Conservation (phyloP, 2,329 filamentous ascomycete species). For the Botrytis fabae region DNA sequence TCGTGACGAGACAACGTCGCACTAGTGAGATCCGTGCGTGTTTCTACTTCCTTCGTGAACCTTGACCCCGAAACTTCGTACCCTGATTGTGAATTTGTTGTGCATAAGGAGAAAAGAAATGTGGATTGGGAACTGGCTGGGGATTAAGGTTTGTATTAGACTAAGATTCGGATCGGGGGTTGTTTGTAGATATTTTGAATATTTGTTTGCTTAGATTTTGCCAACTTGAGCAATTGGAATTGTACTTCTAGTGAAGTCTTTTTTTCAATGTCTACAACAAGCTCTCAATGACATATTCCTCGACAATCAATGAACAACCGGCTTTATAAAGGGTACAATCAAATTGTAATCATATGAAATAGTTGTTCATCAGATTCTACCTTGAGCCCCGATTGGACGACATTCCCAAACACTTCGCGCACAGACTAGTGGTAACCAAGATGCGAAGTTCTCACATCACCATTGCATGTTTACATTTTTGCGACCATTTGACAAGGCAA, state of each 20-base stretch:
- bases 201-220: background rate
- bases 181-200: background rate
- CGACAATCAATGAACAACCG: background rate
- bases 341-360: background rate
- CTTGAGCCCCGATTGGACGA: slow-evolving; percentile 6
- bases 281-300: background rate
- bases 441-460: slow-evolving; percentile 11
- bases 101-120: background rate
- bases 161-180: background rate
- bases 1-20: slow-evolving; percentile 5
- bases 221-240: background rate
- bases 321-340: background rate
- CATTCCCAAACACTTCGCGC: slow-evolving; percentile 17
- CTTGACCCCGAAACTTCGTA: slow-evolving; percentile 5
- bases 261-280: background rate
- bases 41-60: slow-evolving; percentile 13
- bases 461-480: background rate
- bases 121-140: background rate
- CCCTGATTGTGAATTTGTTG: background rate
- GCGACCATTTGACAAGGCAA: background rate
- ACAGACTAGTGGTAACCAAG: slow-evolving; percentile 20
- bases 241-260: slow-evolving; percentile 2
- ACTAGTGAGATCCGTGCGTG: slow-evolving; percentile 15
- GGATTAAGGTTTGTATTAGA: background rate
- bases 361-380: background rate